A percentile compares a stretch with the other conserved stretches of the same genome.
Evolutionary conservation across 371 early-diverging fungal genomes (phyloP).

Genomic region (Apophysomyces ossiformis): DNA sequence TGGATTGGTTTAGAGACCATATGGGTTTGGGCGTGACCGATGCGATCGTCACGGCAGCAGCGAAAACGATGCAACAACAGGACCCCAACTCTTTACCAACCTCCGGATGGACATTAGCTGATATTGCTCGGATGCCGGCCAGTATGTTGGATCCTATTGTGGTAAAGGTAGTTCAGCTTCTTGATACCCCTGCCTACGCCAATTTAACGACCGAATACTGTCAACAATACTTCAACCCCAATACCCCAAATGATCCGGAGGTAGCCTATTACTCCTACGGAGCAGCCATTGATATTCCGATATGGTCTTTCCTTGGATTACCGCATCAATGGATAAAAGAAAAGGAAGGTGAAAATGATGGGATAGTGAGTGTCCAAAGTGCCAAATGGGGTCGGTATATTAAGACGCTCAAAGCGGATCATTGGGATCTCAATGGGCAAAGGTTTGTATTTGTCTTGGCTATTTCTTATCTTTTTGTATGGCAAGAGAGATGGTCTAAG

Average conservation of each 20-base stretch:
- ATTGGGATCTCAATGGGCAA: slow-evolving; percentile 78
- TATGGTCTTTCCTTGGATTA: slow-evolving; percentile 64
- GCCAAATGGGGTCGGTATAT: slow-evolving; percentile 90
- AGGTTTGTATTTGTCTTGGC: slow-evolving; percentile 13
- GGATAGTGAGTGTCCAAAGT: slow-evolving; percentile 78
- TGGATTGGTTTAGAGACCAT: slow-evolving; percentile 90
- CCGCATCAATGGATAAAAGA: slow-evolving; percentile 72
- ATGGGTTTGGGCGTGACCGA: slow-evolving; percentile 59
- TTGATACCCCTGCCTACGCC: slow-evolving; percentile 90
- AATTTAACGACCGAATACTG: slow-evolving; percentile 89
- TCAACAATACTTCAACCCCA: slow-evolving; percentile 79
- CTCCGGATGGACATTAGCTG: slow-evolving; percentile 11
- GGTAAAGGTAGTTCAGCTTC: slow-evolving; percentile 35
- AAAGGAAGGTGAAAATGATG: slow-evolving; percentile 91
- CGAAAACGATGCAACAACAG: slow-evolving; percentile 16
- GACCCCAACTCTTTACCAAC: neutral
- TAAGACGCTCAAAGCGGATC: slow-evolving; percentile 83
- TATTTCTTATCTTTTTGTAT: neutral
- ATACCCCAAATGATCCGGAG: slow-evolving; percentile 77
- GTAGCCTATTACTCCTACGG: slow-evolving; percentile 86
- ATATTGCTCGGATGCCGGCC: slow-evolving; percentile 18
- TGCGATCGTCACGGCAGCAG: slow-evolving; percentile 23
- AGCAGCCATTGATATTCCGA: slow-evolving; percentile 57
- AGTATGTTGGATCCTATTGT: slow-evolving; percentile 24
- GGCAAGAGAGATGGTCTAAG: neutral